phyloP scores from a whole-genome alignment of 108 stramenopile genomes.

The Pseudonitzschia pungens region DNA sequence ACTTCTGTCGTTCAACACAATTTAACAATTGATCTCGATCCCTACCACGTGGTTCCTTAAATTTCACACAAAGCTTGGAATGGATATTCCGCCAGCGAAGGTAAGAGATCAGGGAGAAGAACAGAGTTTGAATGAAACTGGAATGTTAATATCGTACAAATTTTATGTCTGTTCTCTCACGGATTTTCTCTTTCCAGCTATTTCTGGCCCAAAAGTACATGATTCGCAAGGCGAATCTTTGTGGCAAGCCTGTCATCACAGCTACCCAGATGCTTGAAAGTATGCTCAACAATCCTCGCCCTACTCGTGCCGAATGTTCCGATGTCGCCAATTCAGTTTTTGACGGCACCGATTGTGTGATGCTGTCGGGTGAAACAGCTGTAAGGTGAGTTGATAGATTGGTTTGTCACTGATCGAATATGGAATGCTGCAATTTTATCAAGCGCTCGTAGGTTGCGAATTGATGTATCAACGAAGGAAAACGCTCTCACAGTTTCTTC shows the following conservation, averaged over 20 bases:
- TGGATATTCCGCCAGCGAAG: slow-evolving; percentile 97
- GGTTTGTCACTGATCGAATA: neutral
- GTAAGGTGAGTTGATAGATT: slow-evolving; percentile 44
- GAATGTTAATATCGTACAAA: neutral
- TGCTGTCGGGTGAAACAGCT: slow-evolving; percentile 96
- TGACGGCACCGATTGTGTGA: slow-evolving; percentile 91
- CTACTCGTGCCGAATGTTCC: slow-evolving; percentile 98
- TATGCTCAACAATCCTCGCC: slow-evolving; percentile 98
- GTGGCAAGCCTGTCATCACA: slow-evolving; percentile 92
- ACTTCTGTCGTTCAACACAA: no score
- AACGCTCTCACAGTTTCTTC: neutral
- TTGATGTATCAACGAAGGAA: no score
- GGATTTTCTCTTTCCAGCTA: slow-evolving; percentile 33
- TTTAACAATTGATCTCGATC: neutral
- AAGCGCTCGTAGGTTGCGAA: no score
- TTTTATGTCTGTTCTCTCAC: slow-evolving; percentile 56
- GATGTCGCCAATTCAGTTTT: slow-evolving; percentile 99
- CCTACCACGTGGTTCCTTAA: neutral
- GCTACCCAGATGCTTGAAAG: slow-evolving; percentile 97
- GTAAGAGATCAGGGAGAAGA: slow-evolving; percentile 56
- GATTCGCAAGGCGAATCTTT: slow-evolving; percentile 92
- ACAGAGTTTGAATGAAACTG: slow-evolving; percentile 35
- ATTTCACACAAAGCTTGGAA: slow-evolving; percentile 85
- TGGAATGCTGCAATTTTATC: no score
- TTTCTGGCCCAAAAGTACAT: slow-evolving; percentile 92